These are phyloP conservation scores for Alternaria sp. DNA, from an alignment of 2,329 filamentous ascomycete genomes.

Conservation along the genomic window DNA sequence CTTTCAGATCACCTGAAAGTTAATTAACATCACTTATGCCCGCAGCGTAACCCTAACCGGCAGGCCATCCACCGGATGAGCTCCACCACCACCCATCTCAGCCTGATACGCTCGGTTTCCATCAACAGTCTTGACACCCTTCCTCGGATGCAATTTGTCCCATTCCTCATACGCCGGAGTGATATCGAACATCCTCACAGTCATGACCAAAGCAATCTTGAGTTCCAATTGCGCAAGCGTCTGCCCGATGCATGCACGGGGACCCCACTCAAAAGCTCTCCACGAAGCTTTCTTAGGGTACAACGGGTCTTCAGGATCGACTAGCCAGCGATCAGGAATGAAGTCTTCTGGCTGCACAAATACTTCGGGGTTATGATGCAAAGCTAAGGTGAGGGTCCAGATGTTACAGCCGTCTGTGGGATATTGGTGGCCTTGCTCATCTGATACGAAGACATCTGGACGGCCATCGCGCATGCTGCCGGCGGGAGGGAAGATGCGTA, in stretches of 20 bases:
- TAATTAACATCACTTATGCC: too few relatives aligned
- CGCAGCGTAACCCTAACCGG: slow-evolving; percentile 47
- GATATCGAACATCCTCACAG: slow-evolving; percentile 13
- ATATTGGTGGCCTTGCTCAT: slow-evolving; percentile 5
- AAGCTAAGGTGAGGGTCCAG: slow-evolving; percentile 11
- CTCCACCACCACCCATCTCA: slow-evolving; percentile 14
- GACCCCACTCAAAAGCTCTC: slow-evolving; percentile 49
- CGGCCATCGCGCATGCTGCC: slow-evolving; percentile 32
- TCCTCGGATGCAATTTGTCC: slow-evolving; percentile 12
- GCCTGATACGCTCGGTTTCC: slow-evolving; percentile 24
- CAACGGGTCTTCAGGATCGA: slow-evolving; percentile 7
- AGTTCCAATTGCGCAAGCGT: slow-evolving; percentile 44
- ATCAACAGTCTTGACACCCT: slow-evolving; percentile 21
- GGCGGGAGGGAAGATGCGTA: slow-evolving; percentile 40
- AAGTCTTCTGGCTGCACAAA: slow-evolving; percentile 23
- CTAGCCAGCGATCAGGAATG: slow-evolving; percentile 32
- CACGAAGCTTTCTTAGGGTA: slow-evolving; percentile 23
- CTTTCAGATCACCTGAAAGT: too few relatives aligned
- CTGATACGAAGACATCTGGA: slow-evolving; percentile 1
- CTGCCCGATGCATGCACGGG: slow-evolving; percentile 49
- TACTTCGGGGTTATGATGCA: slow-evolving; percentile 24
- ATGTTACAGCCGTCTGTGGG: slow-evolving; percentile 17
- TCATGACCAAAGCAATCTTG: slow-evolving; percentile 17
- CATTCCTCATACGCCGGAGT: slow-evolving; percentile 20
- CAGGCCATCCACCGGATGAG: slow-evolving; percentile 26